A percentile compares a stretch with the other conserved stretches of the same genome.
Evolutionary conservation across 2,329 filamentous ascomycete genomes (phyloP).

Genomic region (Cladosporium sp.): DNA sequence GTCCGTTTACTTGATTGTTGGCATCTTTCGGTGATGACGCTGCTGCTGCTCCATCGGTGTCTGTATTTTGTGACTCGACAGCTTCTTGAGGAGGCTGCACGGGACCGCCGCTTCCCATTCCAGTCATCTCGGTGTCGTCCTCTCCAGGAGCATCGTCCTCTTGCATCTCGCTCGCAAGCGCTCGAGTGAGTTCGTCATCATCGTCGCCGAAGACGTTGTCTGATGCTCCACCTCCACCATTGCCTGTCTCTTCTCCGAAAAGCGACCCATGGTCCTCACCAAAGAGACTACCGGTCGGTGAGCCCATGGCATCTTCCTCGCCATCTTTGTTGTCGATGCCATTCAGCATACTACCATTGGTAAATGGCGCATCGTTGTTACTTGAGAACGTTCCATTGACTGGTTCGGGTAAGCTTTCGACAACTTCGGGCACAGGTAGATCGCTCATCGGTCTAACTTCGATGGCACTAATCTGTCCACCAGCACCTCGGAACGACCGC

Average conservation of each 20-base stretch:
- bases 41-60: slow-evolving; percentile 9
- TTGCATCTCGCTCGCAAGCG: slow-evolving; percentile 56
- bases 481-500: slow-evolving; percentile 71
- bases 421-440: slow-evolving; percentile 69
- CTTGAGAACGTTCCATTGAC: slow-evolving; percentile 64
- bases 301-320: slow-evolving; percentile 56
- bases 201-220: slow-evolving; percentile 66
- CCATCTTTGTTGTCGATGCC: slow-evolving; percentile 29
- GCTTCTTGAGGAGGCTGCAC: slow-evolving; percentile 35
- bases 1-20: slow-evolving; percentile 2
- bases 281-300: slow-evolving; percentile 77
- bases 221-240: slow-evolving; percentile 43
- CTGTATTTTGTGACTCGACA: neutral
- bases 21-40: neutral
- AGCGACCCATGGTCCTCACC: slow-evolving; percentile 66
- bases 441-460: slow-evolving; percentile 77
- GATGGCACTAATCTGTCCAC: slow-evolving; percentile 80
- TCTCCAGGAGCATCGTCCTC: slow-evolving; percentile 35
- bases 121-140: slow-evolving; percentile 43
- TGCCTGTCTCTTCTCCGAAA: slow-evolving; percentile 65
- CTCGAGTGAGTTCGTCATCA: slow-evolving; percentile 74
- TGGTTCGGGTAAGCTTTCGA: slow-evolving; percentile 59
- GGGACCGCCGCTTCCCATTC: slow-evolving; percentile 36
- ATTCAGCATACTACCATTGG: slow-evolving; percentile 32
- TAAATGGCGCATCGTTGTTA: slow-evolving; percentile 61